Percentiles rank a stretch among this genome's conserved stretches.
Conservation (phyloP, 306 rosid species). For the Fagus crenata region DNA sequence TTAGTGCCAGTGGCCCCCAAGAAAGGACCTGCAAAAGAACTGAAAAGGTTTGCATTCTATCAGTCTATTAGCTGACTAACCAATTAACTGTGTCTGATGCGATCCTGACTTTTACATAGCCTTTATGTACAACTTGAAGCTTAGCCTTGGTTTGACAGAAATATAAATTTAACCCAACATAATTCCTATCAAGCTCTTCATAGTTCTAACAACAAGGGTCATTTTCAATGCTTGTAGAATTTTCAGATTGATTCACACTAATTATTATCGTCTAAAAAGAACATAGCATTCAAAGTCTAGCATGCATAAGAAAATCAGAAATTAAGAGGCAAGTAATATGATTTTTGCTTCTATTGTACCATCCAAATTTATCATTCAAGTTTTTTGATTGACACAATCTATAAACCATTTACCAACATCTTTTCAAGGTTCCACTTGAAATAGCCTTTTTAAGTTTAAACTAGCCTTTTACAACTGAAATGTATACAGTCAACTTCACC, state of each 20-base stretch:
- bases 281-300: neutral
- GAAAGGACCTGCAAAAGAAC: constrained; percentile 80
- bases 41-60: constrained; percentile 45
- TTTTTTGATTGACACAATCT: neutral
- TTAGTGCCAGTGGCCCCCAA: constrained; percentile 73
- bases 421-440: too few relatives aligned
- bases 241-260: neutral
- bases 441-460: neutral
- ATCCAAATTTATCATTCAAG: neutral
- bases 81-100: neutral
- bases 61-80: constrained; percentile 11
- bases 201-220: neutral
- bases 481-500: neutral
- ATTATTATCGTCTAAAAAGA: neutral
- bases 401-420: neutral
- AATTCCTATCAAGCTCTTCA: neutral
- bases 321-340: neutral
- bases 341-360: neutral
- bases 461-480: neutral
- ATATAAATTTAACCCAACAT: neutral
- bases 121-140: neutral
- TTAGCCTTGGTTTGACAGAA: neutral
- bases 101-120: neutral
- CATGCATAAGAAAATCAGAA: neutral
- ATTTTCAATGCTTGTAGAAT: neutral